Conservation (phyloP, 2,329 filamentous ascomycete genomes). For the Monilinia aucupariae region DNA sequence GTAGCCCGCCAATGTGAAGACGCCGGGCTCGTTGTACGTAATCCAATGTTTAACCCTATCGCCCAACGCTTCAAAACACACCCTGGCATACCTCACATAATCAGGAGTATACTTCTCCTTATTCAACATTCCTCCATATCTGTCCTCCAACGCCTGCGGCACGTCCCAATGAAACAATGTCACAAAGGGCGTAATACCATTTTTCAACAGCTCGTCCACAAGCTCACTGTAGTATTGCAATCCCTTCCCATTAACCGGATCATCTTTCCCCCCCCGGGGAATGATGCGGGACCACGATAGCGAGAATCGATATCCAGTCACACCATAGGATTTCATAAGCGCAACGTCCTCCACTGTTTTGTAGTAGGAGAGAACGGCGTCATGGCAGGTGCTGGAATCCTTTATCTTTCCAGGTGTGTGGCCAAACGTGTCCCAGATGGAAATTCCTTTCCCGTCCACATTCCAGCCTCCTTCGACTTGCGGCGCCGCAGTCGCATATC, state of each 20-base stretch:
- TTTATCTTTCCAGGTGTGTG: constrained; percentile 74
- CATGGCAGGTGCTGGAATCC: constrained; percentile 64
- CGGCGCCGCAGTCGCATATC: constrained; percentile 75
- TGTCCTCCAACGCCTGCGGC: constrained; percentile 69
- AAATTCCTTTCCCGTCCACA: constrained; percentile 69
- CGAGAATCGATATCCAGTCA: constrained; percentile 74
- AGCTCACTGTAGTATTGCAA: constrained; percentile 72
- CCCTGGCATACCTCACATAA: constrained; percentile 70
- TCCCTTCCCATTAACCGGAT: constrained; percentile 73
- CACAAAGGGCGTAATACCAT: constrained; percentile 72
- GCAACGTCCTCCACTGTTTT: constrained; percentile 68
- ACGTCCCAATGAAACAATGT: constrained; percentile 86
- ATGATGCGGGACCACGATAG: constrained; percentile 79
- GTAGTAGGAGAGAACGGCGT: constrained; percentile 82
- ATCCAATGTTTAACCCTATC: constrained; percentile 80
- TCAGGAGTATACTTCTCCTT: constrained; percentile 75
- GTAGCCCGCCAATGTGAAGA: constrained; percentile 74
- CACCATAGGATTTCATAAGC: constrained; percentile 66
- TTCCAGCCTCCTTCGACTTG: constrained; percentile 74
- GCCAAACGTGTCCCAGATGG: constrained; percentile 84
- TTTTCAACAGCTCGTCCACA: constrained; percentile 68
- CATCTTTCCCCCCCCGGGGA: constrained; percentile 71
- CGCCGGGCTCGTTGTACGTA: constrained; percentile 86
- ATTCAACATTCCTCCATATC: constrained; percentile 75
- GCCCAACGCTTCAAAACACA: constrained; percentile 64